phyloP scores from a whole-genome alignment of 2,329 filamentous ascomycete species.

The Nemania sp. region DNA sequence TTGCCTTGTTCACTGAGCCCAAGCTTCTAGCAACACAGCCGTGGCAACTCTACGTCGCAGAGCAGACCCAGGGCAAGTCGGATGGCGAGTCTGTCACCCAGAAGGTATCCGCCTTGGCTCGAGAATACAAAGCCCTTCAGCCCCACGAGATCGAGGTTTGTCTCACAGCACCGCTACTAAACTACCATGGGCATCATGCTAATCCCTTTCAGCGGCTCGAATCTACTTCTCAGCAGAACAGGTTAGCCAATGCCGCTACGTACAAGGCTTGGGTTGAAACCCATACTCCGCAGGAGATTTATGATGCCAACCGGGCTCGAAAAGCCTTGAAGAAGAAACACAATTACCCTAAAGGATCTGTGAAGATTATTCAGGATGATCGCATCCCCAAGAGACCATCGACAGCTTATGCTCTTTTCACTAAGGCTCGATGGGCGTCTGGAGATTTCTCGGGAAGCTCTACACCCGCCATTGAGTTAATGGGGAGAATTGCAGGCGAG shows the following conservation, averaged over 20 bases:
- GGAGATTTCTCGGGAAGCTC: slow-evolving; percentile 41
- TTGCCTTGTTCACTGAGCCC: slow-evolving; percentile 58
- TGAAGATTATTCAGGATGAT: slow-evolving; percentile 57
- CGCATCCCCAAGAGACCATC: slow-evolving; percentile 59
- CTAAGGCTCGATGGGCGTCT: slow-evolving; percentile 54
- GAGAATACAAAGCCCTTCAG: slow-evolving; percentile 56
- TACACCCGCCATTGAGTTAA: slow-evolving; percentile 32
- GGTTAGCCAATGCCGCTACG: slow-evolving; percentile 54
- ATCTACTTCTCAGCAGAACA: slow-evolving; percentile 55
- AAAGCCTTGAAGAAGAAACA: slow-evolving; percentile 54
- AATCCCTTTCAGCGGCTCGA: slow-evolving; percentile 53
- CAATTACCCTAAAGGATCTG: slow-evolving; percentile 45
- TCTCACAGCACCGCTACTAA: slow-evolving; percentile 11
- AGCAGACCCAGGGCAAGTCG: slow-evolving; percentile 48
- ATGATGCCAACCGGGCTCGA: slow-evolving; percentile 63
- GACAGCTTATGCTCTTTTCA: slow-evolving; percentile 54
- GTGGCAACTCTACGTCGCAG: slow-evolving; percentile 56
- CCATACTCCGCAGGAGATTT: slow-evolving; percentile 56
- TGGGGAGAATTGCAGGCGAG: slow-evolving; percentile 49
- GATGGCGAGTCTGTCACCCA: slow-evolving; percentile 25
- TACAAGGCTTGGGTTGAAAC: slow-evolving; percentile 63
- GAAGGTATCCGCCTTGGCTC: slow-evolving; percentile 48
- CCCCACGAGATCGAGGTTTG: slow-evolving; percentile 59
- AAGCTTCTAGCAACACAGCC: slow-evolving; percentile 48
- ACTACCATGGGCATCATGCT: slow-evolving; percentile 18